A percentile compares a stretch with the other conserved stretches of the same genome.
Conservation (phyloP, 805 yeast genomes). For the Tetrapisispora arboricola region DNA sequence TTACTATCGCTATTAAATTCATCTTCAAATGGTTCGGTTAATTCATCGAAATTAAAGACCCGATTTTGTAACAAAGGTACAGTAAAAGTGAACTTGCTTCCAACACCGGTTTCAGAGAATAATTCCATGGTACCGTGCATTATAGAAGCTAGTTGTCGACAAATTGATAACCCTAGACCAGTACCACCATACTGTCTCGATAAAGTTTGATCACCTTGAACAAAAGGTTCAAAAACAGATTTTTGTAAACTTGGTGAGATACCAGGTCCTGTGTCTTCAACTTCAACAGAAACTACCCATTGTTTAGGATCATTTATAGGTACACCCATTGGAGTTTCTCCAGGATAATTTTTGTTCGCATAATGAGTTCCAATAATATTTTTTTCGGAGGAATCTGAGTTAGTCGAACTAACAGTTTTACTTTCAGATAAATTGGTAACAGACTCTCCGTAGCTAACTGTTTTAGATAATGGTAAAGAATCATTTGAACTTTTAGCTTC, state of each 20-base stretch:
- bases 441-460: not conserved
- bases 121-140: slow-evolving; percentile 81
- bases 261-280: slow-evolving; percentile 90
- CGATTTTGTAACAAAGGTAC: slow-evolving; percentile 58
- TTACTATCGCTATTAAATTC: slow-evolving; percentile 51
- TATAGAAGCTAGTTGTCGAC: slow-evolving; percentile 80
- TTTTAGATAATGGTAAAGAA: not conserved
- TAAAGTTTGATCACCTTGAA: slow-evolving; percentile 91
- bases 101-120: slow-evolving; percentile 66
- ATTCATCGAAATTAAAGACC: slow-evolving; percentile 23
- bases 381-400: slow-evolving; percentile 34
- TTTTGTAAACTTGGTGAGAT: slow-evolving; percentile 73
- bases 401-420: slow-evolving; percentile 13
- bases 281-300: slow-evolving; percentile 45
- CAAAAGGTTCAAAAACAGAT: slow-evolving; percentile 89
- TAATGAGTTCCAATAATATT: slow-evolving; percentile 20
- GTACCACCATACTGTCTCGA: slow-evolving; percentile 93
- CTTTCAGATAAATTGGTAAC: slow-evolving; percentile 3
- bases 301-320: slow-evolving; percentile 22
- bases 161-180: slow-evolving; percentile 83
- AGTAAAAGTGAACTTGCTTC: slow-evolving; percentile 73
- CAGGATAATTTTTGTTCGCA: slow-evolving; percentile 1
- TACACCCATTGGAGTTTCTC: slow-evolving; percentile 10
- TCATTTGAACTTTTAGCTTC: not conserved
- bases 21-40: slow-evolving; percentile 42